phyloP scores from a whole-genome alignment of 2,329 filamentous ascomycete species.

The Lecanicillium sp. region DNA sequence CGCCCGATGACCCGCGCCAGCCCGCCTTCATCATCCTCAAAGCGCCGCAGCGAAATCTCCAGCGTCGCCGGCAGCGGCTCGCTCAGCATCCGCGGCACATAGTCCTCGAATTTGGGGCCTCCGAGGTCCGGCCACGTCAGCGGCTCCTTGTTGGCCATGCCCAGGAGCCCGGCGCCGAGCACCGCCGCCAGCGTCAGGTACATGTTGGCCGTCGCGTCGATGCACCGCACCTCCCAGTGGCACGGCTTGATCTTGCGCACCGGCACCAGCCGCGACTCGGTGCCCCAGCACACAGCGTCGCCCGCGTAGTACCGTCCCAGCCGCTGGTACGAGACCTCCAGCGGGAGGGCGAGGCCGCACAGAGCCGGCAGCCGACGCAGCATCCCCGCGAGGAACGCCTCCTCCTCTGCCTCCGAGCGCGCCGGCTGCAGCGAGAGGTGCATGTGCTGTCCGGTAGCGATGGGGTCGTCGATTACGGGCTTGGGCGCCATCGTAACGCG shows the following conservation, averaged over 20 bases:
- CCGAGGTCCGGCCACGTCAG: not conserved
- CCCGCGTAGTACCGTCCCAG: not conserved
- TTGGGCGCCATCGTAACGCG: constrained; percentile 11
- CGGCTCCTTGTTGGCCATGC: not conserved
- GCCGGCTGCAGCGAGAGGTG: constrained; percentile 6
- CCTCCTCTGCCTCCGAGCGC: not conserved
- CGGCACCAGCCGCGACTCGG: constrained; percentile 8
- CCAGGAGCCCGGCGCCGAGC: not conserved
- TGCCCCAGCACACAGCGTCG: constrained; percentile 10
- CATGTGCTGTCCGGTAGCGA: constrained; percentile 8
- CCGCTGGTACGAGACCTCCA: constrained; percentile 6
- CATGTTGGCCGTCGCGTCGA: constrained; percentile 14
- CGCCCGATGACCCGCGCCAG: no score
- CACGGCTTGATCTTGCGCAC: constrained; percentile 8
- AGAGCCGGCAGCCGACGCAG: constrained; percentile 1
- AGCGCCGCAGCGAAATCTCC: not conserved
- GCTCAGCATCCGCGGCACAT: no score
- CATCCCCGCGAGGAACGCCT: constrained; percentile 10
- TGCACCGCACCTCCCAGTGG: constrained; percentile 11
- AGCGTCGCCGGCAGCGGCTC: not conserved
- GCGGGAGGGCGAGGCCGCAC: constrained; percentile 7
- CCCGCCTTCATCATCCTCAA: no score
- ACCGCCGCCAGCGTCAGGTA: constrained; percentile 5
- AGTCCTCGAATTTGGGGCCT: not conserved
- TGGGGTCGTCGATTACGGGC: not conserved